Evolutionary conservation across 768 basidiomycete genomes (phyloP).

Genomic region (Xerocomellus chrysenteron): DNA sequence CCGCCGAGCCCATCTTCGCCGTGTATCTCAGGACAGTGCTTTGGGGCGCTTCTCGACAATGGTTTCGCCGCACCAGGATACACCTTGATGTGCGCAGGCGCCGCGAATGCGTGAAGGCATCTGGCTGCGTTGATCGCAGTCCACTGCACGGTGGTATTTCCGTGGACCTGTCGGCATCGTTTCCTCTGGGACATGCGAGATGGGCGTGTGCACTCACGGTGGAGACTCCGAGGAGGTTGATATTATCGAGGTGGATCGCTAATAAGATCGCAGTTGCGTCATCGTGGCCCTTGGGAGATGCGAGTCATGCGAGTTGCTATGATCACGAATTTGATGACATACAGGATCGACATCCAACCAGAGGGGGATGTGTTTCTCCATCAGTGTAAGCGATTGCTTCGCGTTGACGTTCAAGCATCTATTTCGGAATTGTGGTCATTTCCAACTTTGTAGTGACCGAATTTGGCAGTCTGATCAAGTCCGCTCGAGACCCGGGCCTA

Average conservation of each 20-base stretch:
- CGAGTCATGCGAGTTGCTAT: neutral
- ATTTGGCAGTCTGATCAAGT: too few relatives aligned
- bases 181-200: neutral
- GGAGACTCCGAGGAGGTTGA: slow-evolving; percentile 78
- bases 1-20: slow-evolving; percentile 82
- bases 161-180: slow-evolving; percentile 61
- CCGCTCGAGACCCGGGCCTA: too few relatives aligned
- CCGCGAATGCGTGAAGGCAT: slow-evolving; percentile 74
- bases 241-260: slow-evolving; percentile 62
- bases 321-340: slow-evolving; percentile 16
- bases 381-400: neutral
- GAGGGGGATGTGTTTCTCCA: slow-evolving; percentile 28
- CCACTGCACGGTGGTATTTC: slow-evolving; percentile 64
- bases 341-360: slow-evolving; percentile 74
- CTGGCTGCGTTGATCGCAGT: slow-evolving; percentile 75
- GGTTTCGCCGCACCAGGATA: slow-evolving; percentile 72
- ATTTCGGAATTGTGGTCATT: too few relatives aligned
- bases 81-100: slow-evolving; percentile 54
- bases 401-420: too few relatives aligned
- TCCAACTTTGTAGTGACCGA: too few relatives aligned
- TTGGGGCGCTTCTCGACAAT: slow-evolving; percentile 52
- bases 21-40: slow-evolving; percentile 77
- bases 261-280: slow-evolving; percentile 84
- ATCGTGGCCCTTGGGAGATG: slow-evolving; percentile 69
- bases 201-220: slow-evolving; percentile 49